phyloP scores from a whole-genome alignment of 805 yeast species.

The Kazachstania kunashirensis region DNA sequence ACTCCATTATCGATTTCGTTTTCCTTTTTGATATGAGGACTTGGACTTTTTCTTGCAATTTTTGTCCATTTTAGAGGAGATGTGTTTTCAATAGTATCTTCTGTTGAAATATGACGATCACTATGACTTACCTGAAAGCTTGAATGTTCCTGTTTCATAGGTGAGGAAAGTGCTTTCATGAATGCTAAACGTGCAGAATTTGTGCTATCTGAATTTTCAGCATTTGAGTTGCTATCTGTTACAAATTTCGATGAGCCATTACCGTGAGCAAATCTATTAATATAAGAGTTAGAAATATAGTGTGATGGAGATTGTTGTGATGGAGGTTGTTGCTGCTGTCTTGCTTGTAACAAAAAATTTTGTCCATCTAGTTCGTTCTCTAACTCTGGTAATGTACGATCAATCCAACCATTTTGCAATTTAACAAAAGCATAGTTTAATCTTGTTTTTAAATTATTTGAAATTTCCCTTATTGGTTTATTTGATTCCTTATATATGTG shows the following conservation, averaged over 20 bases:
- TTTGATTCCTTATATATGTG: constrained; percentile 7
- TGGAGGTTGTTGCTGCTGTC: background rate
- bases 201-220: constrained; percentile 15
- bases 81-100: background rate
- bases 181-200: constrained; percentile 35
- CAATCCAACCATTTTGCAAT: constrained; percentile 29
- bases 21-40: background rate
- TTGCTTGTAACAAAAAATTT: background rate
- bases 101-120: background rate
- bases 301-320: constrained; percentile 2
- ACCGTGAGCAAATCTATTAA: constrained; percentile 9
- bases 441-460: constrained; percentile 33
- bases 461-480: constrained; percentile 34
- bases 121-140: background rate
- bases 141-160: background rate
- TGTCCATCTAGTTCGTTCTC: constrained; percentile 12
- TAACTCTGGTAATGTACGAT: constrained; percentile 22
- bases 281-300: constrained; percentile 4
- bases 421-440: constrained; percentile 35
- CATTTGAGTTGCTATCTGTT: constrained; percentile 5
- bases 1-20: background rate
- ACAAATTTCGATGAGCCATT: no score
- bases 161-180: constrained; percentile 29
- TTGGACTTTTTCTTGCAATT: background rate
- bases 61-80: constrained; percentile 1